Conservation (phyloP, 345 rosid genomes). For the Camelina laxa region DNA sequence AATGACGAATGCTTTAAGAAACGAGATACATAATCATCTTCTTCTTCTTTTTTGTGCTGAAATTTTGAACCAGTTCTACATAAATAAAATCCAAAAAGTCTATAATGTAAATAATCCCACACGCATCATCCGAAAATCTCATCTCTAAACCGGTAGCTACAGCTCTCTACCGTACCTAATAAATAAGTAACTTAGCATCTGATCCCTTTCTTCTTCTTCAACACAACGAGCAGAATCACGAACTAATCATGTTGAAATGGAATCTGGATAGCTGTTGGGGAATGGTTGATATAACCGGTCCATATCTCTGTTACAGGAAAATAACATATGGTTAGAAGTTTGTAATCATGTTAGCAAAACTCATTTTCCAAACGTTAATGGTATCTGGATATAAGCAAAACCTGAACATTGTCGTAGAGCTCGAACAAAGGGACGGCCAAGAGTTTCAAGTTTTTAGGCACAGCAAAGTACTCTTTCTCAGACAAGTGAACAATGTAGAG, state of each 20-base stretch:
- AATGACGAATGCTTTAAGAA: conserved; percentile 1
- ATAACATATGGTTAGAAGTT: background rate
- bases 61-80: conserved; percentile 24
- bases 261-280: conserved; percentile 98
- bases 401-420: conserved; percentile 97
- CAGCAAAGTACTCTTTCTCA: conserved; percentile 96
- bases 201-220: conserved; percentile 20
- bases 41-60: background rate
- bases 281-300: conserved; percentile 93
- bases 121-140: conserved; percentile 14
- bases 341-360: background rate
- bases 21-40: conserved; percentile 21
- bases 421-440: conserved; percentile 96
- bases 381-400: conserved; percentile 26
- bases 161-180: conserved; percentile 25
- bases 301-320: conserved; percentile 71
- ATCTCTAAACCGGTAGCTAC: conserved; percentile 34
- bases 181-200: background rate
- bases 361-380: conserved; percentile 4
- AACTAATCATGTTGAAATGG: conserved; percentile 89
- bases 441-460: conserved; percentile 95
- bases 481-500: conserved; percentile 91
- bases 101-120: background rate
- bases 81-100: conserved; percentile 29
- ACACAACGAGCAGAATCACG: conserved; percentile 48